Evolutionary conservation across 495 filamentous ascomycete species (phyloP), one percentile per base, ranked within the genome.

Genomic region (Parmelia sp.): DNA sequence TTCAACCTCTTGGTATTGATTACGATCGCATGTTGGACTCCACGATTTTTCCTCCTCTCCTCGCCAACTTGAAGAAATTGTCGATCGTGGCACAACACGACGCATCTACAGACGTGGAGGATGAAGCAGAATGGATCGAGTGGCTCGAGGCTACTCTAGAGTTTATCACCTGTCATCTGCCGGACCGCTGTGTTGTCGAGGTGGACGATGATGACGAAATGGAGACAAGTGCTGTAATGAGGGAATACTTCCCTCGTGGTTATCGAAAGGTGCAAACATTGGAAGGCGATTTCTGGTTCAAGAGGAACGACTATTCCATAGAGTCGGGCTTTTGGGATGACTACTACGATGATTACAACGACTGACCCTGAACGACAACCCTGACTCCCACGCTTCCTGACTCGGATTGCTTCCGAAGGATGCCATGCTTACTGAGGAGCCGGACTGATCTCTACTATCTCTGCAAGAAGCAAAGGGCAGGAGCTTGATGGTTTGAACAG

Each of bases 261-360:
- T 49, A 27, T 49, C 45, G 45, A 27, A 49, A 49, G n/a, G 45
- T 49, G 45, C 45, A 49, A 9, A 49, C 35, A 36, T 45, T 45
- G 21, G 4, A 17, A 45, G 44, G 44, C 44, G 44, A 45, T 21
- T 2, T 5, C 3, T 45, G 5, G 4, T 45, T 45, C 44, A 23
- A 3, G 44, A 45, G 44, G 21, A 45, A 45, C 10, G 44, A 45
- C 17, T 45, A 45, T 11, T 45, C 39, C 39, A 42, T 6, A 4
- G 19, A 45, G 19, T 45, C 44, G 44, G 44, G 23, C 23, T 3
- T n/a, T 45, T n/a, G 4, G 44, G 19, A 45, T 6, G 44, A 45
- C 4, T 4, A 45, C 19, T 5, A 45, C 19, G 44, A 45, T n/a
- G 44, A 45, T 21, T 4, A 45, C 36, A n/a, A n/a, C n/a, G n/a